Conservation (phyloP, 2,329 filamentous ascomycete species). For the Ceratocystis eucalypticola region DNA sequence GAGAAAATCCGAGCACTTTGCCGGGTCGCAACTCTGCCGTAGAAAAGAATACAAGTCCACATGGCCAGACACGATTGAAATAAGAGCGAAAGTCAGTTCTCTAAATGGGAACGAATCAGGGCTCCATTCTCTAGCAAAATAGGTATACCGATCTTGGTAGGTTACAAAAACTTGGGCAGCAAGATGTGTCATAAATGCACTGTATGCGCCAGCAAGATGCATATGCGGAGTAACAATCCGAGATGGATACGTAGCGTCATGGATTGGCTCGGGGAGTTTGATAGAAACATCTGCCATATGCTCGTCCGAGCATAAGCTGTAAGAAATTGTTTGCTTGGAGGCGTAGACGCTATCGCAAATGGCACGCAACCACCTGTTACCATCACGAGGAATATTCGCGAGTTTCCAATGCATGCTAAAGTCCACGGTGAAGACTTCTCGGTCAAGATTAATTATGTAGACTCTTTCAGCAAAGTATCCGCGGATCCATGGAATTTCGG, state of each 20-base stretch:
- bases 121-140: constrained; percentile 20
- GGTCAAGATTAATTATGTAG: constrained; percentile 18
- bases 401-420: constrained; percentile 21
- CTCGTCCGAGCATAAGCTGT: constrained; percentile 2
- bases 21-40: neutral
- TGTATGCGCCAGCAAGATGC: neutral
- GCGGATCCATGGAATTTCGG: neutral
- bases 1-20: neutral
- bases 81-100: constrained; percentile 20
- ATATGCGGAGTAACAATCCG: neutral
- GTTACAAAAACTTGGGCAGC: constrained; percentile 4
- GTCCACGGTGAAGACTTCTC: constrained; percentile 21
- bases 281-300: constrained; percentile 15
- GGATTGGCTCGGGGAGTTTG: constrained; percentile 12
- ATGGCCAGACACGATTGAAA: constrained; percentile 18
- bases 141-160: constrained; percentile 15
- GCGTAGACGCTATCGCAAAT: constrained; percentile 16
- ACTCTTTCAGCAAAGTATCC: neutral
- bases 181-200: neutral
- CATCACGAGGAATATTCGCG: constrained; percentile 19
- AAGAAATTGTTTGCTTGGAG: constrained; percentile 18
- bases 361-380: constrained; percentile 15
- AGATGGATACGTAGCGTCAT: constrained; percentile 10
- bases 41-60: neutral
- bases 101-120: constrained; percentile 21